Base-by-base conservation (phyloP, 2,329 filamentous ascomycete genomes). In the Colletotrichum sojae region DNA sequence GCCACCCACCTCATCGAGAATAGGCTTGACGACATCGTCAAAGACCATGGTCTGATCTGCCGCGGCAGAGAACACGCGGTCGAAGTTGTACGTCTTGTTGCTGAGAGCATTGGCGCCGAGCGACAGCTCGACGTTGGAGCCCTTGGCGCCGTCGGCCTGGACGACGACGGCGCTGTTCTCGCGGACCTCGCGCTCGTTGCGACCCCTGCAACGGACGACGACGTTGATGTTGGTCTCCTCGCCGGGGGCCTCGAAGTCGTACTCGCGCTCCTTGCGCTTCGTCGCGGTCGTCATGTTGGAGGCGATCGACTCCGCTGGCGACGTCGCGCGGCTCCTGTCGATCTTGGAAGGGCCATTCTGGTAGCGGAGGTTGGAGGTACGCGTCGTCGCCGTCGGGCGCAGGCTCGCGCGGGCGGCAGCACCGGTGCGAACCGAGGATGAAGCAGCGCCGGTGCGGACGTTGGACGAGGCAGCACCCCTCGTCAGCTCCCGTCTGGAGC, bases 221-320 rank as follows among this genome's bases (percentile, higher is more conserved):
- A 99, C 96, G 78, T 97, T 96, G 81, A 99, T 99, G 78, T 98
- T 99, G 8, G 95, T 98, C 80, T 97, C 94, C 75, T 95, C 91
- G 64, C 82, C 81, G 53, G 89, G 87, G 3, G 85, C 79, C 39
- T 93, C 90, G 6, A 87, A 80, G 52, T 95, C 95, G 76, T 91
- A 95, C 45, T 97, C 93, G 76, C 93, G 89, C 74, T 96, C 93
- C 80, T 97, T 97, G 76, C 95, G 91, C 84, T 98, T 97, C 52
- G 85, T 86, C 25, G 90, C 89, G 39, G 86, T 81, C 57, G 86
- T 85, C 31, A 88, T 81, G 39, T 85, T 81, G 4, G 92, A 92
- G 60, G 87, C 85, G 22, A 93, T 78, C 8, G 92, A 93, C 53
- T 90, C 89, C 69, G 92, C 88, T 5, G 94, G 93, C 5, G 95